Conservation (phyloP, 176 grass and related monocot genomes). For the Rhynchospora pubera region DNA sequence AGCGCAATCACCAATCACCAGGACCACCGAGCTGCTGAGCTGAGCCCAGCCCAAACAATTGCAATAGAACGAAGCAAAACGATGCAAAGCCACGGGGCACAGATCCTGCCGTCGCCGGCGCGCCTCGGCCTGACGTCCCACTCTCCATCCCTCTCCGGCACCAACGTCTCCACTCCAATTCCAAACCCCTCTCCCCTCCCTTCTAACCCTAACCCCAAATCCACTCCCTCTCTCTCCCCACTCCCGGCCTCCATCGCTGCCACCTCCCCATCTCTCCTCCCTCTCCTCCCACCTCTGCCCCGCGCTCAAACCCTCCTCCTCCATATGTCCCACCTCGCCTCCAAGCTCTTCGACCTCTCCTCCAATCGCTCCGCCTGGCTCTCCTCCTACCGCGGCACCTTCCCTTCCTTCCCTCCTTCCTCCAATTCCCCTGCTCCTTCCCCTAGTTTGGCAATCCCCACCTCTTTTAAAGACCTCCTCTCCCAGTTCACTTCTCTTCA, state of each 20-base stretch:
- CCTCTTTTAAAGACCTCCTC: constrained; percentile 64
- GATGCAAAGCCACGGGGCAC: constrained; percentile 44
- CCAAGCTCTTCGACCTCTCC: constrained; percentile 83
- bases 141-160: constrained; percentile 28
- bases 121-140: constrained; percentile 57
- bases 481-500: constrained; percentile 66
- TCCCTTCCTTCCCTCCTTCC: constrained; percentile 57
- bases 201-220: constrained; percentile 29
- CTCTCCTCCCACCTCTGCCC: constrained; percentile 80
- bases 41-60: too few species aligned
- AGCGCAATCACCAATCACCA: background rate
- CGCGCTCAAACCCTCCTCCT: constrained; percentile 80
- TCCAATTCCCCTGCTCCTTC: constrained; percentile 23
- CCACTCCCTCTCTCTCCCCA: background rate
- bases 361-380: constrained; percentile 71
- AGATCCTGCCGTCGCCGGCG: constrained; percentile 67
- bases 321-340: constrained; percentile 58
- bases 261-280: constrained; percentile 59
- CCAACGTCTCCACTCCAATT: constrained; percentile 18
- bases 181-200: background rate
- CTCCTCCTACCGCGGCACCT: constrained; percentile 59
- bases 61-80: background rate
- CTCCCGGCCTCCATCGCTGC: background rate
- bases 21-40: too few species aligned
- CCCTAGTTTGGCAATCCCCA: constrained; percentile 17